Evolutionary conservation across 768 basidiomycete species (phyloP), one percentile per base, ranked within the genome.

Genomic region (Amanita rubescens): DNA sequence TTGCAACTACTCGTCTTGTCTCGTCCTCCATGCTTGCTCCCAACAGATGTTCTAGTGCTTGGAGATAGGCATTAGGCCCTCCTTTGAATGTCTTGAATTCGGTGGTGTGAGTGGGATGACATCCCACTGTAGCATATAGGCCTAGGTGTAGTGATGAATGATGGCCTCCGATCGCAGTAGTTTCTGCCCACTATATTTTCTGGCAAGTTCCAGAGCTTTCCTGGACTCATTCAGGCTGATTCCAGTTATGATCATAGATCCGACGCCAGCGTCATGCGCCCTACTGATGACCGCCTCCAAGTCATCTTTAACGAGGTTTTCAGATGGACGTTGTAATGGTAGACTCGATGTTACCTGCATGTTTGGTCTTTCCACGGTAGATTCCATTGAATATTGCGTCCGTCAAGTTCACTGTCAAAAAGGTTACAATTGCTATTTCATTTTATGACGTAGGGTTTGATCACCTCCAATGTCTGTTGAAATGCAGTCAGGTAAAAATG

Each of bases 171-270:
- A 52, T 45, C 24, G 7, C 14, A 57, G 12, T 32, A 6, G 43
- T 14, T n/a, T 5, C 38, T 3, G 58, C 72, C 49, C 49, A 82
- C 85, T 72, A 55, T 79, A 70, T 60, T 80, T 62, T 50, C 73
- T 69, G 3, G 89, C 86, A n/a, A 92, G 69, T 30, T 67, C 62
- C 42, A 90, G 55, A 0, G 87, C 86, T 6, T 76, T 65, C 53
- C 67, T 67, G 8, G 84, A 85, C 60, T 90, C 88, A 5, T 66
- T 63, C 30, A 91, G 67, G 48, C 81, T 85, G 1, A 82, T 82
- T 0, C 90, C 89, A 1, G 90, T 91, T 44, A 93, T 78, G 61
- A 92, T 79, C 74, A 88, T 83, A 17, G 77, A 77, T 57, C 75
- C 75, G 14, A 91, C 80, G 0, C 86, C 85, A 3, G 83, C 82